phyloP scores from a whole-genome alignment of 2,329 filamentous ascomycete genomes.

The Metarhizium rileyi region DNA sequence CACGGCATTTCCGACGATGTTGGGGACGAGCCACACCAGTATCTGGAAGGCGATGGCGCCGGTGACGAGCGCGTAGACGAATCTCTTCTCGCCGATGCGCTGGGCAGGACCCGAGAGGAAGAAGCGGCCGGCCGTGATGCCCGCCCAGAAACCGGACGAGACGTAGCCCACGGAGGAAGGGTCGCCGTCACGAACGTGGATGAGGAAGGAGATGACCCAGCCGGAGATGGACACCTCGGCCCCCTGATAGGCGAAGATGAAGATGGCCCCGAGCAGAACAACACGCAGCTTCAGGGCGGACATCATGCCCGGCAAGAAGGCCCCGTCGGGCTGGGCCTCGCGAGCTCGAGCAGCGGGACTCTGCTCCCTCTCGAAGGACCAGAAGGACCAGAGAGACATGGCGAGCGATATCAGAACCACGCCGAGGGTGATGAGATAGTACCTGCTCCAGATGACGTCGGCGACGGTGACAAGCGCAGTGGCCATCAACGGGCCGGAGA shows the following conservation, averaged over 20 bases:
- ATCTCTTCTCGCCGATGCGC: conserved; percentile 58
- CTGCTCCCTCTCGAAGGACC: conserved; percentile 55
- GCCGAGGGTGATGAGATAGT: conserved; percentile 58
- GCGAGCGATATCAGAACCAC: conserved; percentile 46
- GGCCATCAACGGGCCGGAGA: conserved; percentile 61
- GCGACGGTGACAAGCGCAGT: conserved; percentile 57
- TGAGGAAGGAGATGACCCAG: conserved; percentile 81
- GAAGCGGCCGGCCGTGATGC: conserved; percentile 70
- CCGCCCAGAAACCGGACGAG: conserved; percentile 60
- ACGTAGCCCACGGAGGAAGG: conserved; percentile 70
- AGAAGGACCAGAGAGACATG: conserved; percentile 58
- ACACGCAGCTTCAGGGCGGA: conserved; percentile 41
- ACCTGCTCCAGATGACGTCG: conserved; percentile 56
- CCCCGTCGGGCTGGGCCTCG: conserved; percentile 13
- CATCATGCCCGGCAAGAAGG: conserved; percentile 31
- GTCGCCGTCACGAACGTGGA: conserved; percentile 59
- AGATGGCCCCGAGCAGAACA: conserved; percentile 65
- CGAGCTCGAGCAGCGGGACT: conserved; percentile 25
- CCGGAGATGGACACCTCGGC: conserved; percentile 76
- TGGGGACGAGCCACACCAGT: conserved; percentile 70
- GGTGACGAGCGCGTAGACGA: conserved; percentile 52
- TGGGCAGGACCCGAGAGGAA: conserved; percentile 56
- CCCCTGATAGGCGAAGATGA: conserved; percentile 81
- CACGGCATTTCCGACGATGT: conserved; percentile 61
- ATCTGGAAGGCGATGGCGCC: conserved; percentile 60